Evolutionary conservation across 331 rosid species (phyloP).

Genomic region (Saraca asoca): DNA sequence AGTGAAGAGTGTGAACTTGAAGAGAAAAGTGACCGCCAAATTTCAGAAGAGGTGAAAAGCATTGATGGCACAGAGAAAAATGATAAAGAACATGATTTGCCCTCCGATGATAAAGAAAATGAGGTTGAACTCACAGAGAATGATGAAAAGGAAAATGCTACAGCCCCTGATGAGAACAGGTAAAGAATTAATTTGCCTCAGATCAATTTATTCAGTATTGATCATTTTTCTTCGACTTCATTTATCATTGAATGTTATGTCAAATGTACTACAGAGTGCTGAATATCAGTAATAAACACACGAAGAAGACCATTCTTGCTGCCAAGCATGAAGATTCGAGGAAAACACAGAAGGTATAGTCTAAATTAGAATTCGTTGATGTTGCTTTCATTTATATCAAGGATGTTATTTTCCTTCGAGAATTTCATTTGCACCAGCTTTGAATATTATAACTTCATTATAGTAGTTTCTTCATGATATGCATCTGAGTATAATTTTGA

Average conservation of each 20-base stretch:
- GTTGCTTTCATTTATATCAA: conserved; percentile 1
- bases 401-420: too few species aligned
- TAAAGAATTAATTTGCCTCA: conserved; percentile 29
- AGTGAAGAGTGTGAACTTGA: conserved; percentile 34
- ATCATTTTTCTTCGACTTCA: conserved; percentile 22
- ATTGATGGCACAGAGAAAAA: conserved; percentile 36
- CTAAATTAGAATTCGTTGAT: conserved; percentile 16
- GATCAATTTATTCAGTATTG: background rate
- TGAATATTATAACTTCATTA: too few species aligned
- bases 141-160: conserved; percentile 66
- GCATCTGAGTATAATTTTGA: conserved; percentile 21
- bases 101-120: conserved; percentile 52
- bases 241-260: conserved; percentile 8
- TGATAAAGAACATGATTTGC: conserved; percentile 47
- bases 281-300: conserved; percentile 18
- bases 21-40: conserved; percentile 33
- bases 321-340: conserved; percentile 51
- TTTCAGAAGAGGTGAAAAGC: conserved; percentile 30
- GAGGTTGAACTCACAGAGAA: conserved; percentile 36
- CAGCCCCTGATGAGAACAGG: conserved; percentile 61
- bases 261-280: conserved; percentile 44
- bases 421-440: too few species aligned
- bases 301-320: conserved; percentile 40
- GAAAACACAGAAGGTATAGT: conserved; percentile 53
- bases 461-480: background rate